Conservation (phyloP, 2,329 filamentous ascomycete species). For the Pseudogymnoascus sp. region DNA sequence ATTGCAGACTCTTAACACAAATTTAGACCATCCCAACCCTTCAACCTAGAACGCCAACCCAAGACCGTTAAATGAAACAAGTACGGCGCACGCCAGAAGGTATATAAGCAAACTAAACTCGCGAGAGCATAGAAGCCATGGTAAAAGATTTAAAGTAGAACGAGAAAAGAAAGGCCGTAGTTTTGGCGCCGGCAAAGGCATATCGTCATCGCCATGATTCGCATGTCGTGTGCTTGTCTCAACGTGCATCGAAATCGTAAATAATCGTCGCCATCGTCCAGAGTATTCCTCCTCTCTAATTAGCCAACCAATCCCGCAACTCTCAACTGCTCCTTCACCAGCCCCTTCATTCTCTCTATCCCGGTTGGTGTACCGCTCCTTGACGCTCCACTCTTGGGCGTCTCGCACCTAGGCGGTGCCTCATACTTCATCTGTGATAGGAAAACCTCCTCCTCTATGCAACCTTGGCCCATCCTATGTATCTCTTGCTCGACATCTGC, state of each 20-base stretch:
- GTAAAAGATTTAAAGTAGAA: constrained; percentile 2
- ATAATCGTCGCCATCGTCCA: constrained; percentile 4
- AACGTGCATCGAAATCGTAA: constrained; percentile 1
- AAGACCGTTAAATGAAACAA: not conserved
- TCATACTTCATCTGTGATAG: constrained; percentile 4
- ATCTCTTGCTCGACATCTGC: constrained; percentile 59
- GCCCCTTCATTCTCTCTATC: constrained; percentile 1
- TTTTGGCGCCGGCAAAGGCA: not conserved
- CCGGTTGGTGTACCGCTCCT: not conserved
- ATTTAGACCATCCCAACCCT: not conserved
- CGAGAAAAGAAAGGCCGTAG: not conserved
- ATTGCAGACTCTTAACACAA: not conserved
- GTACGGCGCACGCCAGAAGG: not conserved
- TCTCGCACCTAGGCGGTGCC: not conserved
- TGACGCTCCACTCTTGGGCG: not conserved
- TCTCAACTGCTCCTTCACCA: constrained; percentile 1
- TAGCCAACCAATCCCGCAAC: not conserved
- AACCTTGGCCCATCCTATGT: constrained; percentile 30
- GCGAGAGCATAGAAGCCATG: not conserved
- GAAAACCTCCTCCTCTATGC: not conserved
- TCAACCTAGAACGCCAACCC: not conserved
- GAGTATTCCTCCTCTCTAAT: constrained; percentile 1
- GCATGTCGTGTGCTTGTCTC: not conserved
- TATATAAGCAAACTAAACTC: constrained; percentile 1
- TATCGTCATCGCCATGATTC: not conserved